Conservation (phyloP, 2,329 filamentous ascomycete species). For the Botrytis tulipae region DNA sequence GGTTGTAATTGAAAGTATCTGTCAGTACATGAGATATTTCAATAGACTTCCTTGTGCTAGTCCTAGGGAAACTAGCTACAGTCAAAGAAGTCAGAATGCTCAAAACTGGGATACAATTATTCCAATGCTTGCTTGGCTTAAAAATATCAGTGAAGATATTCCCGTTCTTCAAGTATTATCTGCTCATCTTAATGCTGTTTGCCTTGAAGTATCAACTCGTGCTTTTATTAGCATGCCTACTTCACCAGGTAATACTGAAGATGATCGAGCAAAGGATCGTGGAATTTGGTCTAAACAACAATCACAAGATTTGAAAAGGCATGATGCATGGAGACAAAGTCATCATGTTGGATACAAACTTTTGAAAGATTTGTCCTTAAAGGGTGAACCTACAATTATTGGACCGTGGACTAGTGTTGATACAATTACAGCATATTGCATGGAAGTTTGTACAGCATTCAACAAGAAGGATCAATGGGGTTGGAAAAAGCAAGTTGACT, state of each 20-base stretch:
- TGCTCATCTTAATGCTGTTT: conserved; percentile 16
- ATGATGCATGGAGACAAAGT: conserved; percentile 12
- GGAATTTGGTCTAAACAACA: conserved; percentile 9
- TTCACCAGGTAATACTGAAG: conserved; percentile 5
- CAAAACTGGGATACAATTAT: conserved; percentile 42
- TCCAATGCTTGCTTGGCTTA: conserved; percentile 1
- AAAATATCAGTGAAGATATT: conserved; percentile 8
- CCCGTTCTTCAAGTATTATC: conserved; percentile 12
- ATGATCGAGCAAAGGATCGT: conserved; percentile 7
- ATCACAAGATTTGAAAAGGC: neutral
- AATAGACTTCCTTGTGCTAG: conserved; percentile 17
- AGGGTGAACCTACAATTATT: neutral
- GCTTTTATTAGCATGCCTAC: neutral
- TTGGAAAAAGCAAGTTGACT: conserved; percentile 20
- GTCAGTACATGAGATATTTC: conserved; percentile 37
- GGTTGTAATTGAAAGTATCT: conserved; percentile 35
- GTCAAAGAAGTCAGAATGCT: neutral
- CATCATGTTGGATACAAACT: conserved; percentile 2
- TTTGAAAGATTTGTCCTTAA: neutral
- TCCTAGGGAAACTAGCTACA: conserved; percentile 38
- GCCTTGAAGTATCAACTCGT: conserved; percentile 13
- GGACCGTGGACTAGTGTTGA: conserved; percentile 19
- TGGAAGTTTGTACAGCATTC: conserved; percentile 19
- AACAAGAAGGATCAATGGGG: conserved; percentile 21
- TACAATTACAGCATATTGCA: conserved; percentile 11